Evolutionary conservation across 306 rosid species (phyloP).

Genomic region (Corylus heterophylla): DNA sequence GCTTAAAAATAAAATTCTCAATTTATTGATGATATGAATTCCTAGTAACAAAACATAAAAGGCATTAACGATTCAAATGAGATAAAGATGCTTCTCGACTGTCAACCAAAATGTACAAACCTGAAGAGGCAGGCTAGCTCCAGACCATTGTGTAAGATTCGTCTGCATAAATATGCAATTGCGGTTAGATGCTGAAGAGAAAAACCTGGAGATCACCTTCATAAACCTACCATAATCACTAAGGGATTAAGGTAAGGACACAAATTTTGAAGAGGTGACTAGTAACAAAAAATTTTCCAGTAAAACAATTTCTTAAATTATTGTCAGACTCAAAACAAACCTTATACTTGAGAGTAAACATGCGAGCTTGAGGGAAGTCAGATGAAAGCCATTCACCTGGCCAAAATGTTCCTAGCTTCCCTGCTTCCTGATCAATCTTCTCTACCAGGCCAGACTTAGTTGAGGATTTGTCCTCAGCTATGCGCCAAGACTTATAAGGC

Average conservation of each 20-base stretch:
- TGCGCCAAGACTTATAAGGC: constrained; percentile 92
- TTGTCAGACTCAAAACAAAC: constrained; percentile 43
- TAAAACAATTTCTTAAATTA: constrained; percentile 13
- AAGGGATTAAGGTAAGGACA: constrained; percentile 20
- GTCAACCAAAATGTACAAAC: constrained; percentile 41
- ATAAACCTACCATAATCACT: constrained; percentile 17
- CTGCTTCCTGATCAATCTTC: constrained; percentile 96
- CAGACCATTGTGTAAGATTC: constrained; percentile 95
- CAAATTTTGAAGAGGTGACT: constrained; percentile 6
- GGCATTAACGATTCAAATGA: not conserved
- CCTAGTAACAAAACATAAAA: not conserved
- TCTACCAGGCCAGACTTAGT: constrained; percentile 79
- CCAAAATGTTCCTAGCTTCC: constrained; percentile 96
- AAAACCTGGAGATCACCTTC: constrained; percentile 16
- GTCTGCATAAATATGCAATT: constrained; percentile 58
- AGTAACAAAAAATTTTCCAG: not conserved
- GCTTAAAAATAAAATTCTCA: not conserved
- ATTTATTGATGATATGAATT: not conserved
- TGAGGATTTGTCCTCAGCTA: constrained; percentile 86
- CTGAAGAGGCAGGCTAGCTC: constrained; percentile 98
- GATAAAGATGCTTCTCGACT: not conserved
- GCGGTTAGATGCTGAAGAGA: constrained; percentile 39
- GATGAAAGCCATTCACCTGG: constrained; percentile 98
- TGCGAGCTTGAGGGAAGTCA: constrained; percentile 85
- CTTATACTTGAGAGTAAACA: constrained; percentile 90